A percentile compares a stretch with the other conserved stretches of the same genome.
These are phyloP conservation scores for Zangia roseola DNA, from an alignment of 768 basidiomycete genomes.

Conservation along the genomic window DNA sequence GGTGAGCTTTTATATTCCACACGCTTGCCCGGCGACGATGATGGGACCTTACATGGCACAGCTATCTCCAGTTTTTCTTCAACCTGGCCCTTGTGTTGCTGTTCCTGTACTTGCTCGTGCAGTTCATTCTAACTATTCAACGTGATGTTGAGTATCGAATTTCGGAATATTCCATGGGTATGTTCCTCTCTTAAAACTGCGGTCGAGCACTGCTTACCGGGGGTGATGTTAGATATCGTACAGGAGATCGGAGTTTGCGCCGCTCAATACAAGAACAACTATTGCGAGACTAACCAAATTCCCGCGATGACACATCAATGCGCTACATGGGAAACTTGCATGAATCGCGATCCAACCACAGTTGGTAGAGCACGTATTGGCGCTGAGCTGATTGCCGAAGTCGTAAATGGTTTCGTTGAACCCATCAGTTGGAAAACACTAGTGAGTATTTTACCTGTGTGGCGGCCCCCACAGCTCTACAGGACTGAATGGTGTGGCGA, in stretches of 20 bases:
- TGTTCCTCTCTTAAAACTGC: constrained; percentile 14
- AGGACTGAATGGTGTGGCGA: constrained; percentile 15
- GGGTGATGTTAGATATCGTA: constrained; percentile 63
- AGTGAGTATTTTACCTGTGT: constrained; percentile 46
- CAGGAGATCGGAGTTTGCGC: constrained; percentile 92
- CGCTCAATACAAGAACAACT: constrained; percentile 75
- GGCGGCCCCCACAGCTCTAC: constrained; percentile 12
- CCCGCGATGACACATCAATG: constrained; percentile 91
- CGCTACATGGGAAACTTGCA: constrained; percentile 87
- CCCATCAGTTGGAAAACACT: constrained; percentile 97
- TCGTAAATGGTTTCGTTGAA: constrained; percentile 95
- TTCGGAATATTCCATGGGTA: constrained; percentile 86
- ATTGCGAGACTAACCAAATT: constrained; percentile 70
- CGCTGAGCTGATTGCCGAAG: constrained; percentile 93
- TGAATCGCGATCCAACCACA: constrained; percentile 90
- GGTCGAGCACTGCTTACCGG: constrained; percentile 20
- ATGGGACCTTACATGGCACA: constrained; percentile 29
- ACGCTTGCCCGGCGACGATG: constrained; percentile 5
- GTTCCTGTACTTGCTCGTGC: constrained; percentile 80
- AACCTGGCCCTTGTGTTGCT: constrained; percentile 81
- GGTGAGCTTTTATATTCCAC: constrained; percentile 47
- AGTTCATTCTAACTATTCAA: constrained; percentile 88
- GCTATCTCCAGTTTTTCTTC: constrained; percentile 94
- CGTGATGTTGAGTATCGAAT: constrained; percentile 87
- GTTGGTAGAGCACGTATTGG: constrained; percentile 88